A percentile compares a stretch with the other conserved stretches of the same genome.
Evolutionary conservation across 495 filamentous ascomycete species (phyloP).

Genomic region (Neurospora hispaniola): DNA sequence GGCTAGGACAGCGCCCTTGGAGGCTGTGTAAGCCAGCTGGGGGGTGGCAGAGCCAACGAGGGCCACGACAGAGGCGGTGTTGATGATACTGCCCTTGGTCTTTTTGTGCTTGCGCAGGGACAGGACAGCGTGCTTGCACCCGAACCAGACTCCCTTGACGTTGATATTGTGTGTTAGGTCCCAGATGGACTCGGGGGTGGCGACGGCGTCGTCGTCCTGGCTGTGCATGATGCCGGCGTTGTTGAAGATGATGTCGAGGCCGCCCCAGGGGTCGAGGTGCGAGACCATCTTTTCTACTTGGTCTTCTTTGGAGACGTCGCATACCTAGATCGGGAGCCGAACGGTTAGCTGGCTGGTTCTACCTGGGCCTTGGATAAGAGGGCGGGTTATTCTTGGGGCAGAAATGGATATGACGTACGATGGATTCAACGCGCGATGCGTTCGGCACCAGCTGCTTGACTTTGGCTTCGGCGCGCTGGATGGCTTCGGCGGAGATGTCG

Average conservation of each 20-base stretch:
- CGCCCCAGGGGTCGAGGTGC: conserved; percentile 70
- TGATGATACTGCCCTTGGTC: conserved; percentile 73
- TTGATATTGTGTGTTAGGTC: conserved; percentile 91
- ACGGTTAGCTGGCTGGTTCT: no score
- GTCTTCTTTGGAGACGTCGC: conserved; percentile 59
- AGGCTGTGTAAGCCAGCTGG: conserved; percentile 90
- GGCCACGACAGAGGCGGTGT: conserved; percentile 88
- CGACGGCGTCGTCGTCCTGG: conserved; percentile 73
- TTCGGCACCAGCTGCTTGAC: conserved; percentile 60
- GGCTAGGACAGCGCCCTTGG: conserved; percentile 87
- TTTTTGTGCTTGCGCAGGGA: conserved; percentile 74
- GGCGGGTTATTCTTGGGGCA: no score
- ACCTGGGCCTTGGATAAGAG: no score
- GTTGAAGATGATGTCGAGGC: conserved; percentile 95
- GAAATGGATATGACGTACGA: conserved; percentile 20
- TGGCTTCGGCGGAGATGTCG: conserved; percentile 65
- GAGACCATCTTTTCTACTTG: conserved; percentile 64
- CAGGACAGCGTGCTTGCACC: conserved; percentile 84
- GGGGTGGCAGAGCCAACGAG: conserved; percentile 89
- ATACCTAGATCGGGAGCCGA: conserved; percentile 23
- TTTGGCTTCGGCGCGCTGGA: conserved; percentile 54
- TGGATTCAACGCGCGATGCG: conserved; percentile 49
- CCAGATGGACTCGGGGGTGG: conserved; percentile 86
- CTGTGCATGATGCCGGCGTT: conserved; percentile 98
- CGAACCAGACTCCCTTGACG: conserved; percentile 97